These are phyloP conservation scores for Cladophialophora immunda DNA, from an alignment of 2,329 filamentous ascomycete species.

Conservation along the genomic window DNA sequence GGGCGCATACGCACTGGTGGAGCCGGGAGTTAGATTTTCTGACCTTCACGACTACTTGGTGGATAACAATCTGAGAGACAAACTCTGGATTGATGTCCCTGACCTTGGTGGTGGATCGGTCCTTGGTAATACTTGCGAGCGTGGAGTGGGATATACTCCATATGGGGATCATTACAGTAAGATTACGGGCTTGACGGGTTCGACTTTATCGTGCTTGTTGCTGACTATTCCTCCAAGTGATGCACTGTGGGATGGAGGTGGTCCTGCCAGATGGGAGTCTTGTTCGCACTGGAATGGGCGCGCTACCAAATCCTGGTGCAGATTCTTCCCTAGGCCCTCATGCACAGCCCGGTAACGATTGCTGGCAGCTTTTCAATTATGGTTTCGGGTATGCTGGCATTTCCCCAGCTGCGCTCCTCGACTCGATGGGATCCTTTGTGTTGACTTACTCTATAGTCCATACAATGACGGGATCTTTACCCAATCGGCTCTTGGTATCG, in stretches of 20 bases:
- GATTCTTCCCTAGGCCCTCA: conserved; percentile 21
- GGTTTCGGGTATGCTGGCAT: neutral
- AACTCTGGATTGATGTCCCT: conserved; percentile 60
- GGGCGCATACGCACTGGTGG: conserved; percentile 45
- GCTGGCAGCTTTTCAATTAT: conserved; percentile 52
- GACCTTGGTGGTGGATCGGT: conserved; percentile 62
- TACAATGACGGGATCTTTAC: conserved; percentile 55
- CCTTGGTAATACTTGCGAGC: conserved; percentile 60
- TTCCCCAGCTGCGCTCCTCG: too few species aligned
- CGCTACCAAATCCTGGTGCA: conserved; percentile 32
- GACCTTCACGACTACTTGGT: conserved; percentile 54
- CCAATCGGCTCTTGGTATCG: conserved; percentile 58
- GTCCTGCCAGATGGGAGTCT: conserved; percentile 53
- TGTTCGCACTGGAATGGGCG: conserved; percentile 54
- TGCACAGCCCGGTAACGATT: conserved; percentile 43
- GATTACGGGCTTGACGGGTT: neutral
- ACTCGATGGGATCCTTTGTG: too few species aligned
- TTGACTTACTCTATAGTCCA: neutral
- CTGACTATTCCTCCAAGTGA: conserved; percentile 40
- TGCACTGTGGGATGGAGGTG: conserved; percentile 56
- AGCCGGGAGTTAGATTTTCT: conserved; percentile 58
- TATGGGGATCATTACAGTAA: conserved; percentile 57
- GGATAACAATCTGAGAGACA: conserved; percentile 49
- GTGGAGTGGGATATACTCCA: conserved; percentile 49
- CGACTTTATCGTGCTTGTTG: conserved; percentile 54